Base-by-base conservation (phyloP, 441 rosid genomes). In the Theobroma grandiflorum region DNA sequence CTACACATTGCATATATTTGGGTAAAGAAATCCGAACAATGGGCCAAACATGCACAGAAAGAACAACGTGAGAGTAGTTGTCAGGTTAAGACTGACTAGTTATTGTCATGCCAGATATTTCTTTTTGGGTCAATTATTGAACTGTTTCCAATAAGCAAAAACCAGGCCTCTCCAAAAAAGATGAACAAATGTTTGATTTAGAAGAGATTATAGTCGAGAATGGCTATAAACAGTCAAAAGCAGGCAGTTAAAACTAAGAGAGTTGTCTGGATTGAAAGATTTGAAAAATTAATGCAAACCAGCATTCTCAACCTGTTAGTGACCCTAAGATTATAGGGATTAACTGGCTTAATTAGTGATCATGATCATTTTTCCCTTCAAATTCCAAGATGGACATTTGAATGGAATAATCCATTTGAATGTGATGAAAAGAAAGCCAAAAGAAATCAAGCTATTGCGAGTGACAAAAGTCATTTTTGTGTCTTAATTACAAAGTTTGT, bases 1-100 rank as follows among this genome's bases (percentile, higher is more conserved):
- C 50, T 14, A 77, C 67, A 37, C 70, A 78, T 67, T 65, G 33
- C 57, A 38, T 40, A 64, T n/a, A 78, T 14, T 52, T 31, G 79
- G 59, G 16, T 45, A 67, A 50, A 75, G 74, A 75, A 73, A 12
- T 59, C 57, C 47, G 55, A 78, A 82, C 63, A 72, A 14, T 73
- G 80, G 80, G 66, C 84, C 82, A 81, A 81, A 81, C 82, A 75
- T 57, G 78, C 80, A 83, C 84, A 74, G 74, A 84, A 87, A 79
- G 77, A 79, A 79, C 74, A 80, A 74, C 20, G 49, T 78, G 86
- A 82, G 76, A 78, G 78, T 49, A 74, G 76, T 61, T 79, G 83
- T 74, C 82, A 65, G 45, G n/a, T 35, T 26, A 78, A 83, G 40
- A 66, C 58, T 72, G 74, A 74, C 59, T 62, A 4, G 78, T 74